Evolutionary conservation across 176 grass and related monocot species (phyloP).

Genomic region (Cenchrus americanus): DNA sequence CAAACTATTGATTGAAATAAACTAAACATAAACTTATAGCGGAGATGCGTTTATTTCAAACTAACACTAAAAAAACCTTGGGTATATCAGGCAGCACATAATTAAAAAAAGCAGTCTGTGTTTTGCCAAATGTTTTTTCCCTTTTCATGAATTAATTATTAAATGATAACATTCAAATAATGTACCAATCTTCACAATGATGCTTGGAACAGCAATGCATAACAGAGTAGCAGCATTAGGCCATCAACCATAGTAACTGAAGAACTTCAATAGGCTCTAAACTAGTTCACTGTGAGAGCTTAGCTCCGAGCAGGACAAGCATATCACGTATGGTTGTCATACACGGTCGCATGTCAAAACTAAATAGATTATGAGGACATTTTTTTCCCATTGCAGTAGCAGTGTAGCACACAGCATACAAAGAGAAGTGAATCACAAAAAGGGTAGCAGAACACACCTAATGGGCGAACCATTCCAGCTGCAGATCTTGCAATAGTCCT

Average conservation of each 20-base stretch:
- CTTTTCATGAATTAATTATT: not conserved
- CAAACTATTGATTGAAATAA: not conserved
- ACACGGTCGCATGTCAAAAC: not conserved
- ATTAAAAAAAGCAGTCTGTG: not conserved
- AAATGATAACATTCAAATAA: not conserved
- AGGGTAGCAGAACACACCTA: slow-evolving; percentile 20
- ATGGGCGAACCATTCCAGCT: slow-evolving; percentile 13
- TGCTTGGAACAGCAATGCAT: not conserved
- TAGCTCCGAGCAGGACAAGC: not conserved
- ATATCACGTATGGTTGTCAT: not conserved
- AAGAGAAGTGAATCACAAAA: not conserved
- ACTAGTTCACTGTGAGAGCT: not conserved
- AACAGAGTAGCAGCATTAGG: not conserved
- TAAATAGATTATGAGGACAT: not conserved
- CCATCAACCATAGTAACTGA: not conserved
- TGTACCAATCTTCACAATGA: not conserved
- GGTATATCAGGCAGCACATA: not conserved
- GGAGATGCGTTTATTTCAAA: not conserved
- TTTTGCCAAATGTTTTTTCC: too few relatives aligned
- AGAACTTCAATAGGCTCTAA: not conserved
- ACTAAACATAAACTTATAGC: not conserved
- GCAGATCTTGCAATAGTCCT: slow-evolving; percentile 9
- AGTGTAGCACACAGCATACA: not conserved
- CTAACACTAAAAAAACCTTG: not conserved
- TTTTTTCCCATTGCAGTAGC: not conserved